Percentiles rank a stretch among this genome's conserved stretches.
Evolutionary conservation across 169 alveolate species (phyloP).

Genomic region (Plasmodium adleri): DNA sequence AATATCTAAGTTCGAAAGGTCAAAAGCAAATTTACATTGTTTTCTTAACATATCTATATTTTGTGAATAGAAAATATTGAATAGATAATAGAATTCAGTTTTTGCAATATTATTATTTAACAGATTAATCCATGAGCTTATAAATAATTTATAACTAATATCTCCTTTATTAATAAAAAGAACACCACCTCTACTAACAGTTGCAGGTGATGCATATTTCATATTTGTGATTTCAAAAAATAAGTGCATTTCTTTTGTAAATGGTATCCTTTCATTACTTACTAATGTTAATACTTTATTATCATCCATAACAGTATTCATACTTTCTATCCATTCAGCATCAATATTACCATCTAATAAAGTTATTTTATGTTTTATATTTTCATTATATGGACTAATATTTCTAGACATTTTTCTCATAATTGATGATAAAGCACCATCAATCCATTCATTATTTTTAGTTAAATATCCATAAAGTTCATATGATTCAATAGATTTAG

Average conservation of each 20-base stretch:
- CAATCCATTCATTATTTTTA: slow-evolving; percentile 97
- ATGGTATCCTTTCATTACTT: slow-evolving; percentile 96
- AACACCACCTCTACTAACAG: slow-evolving; percentile 98
- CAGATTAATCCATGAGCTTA: slow-evolving; percentile 94
- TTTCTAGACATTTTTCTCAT: slow-evolving; percentile 95
- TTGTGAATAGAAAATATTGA: slow-evolving; percentile 89
- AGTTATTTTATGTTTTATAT: slow-evolving; percentile 92
- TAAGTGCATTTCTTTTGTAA: slow-evolving; percentile 95
- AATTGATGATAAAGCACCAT: slow-evolving; percentile 96
- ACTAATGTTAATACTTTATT: slow-evolving; percentile 96
- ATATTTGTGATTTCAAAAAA: slow-evolving; percentile 95
- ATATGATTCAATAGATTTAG: slow-evolving; percentile 96
- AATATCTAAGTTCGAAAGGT: slow-evolving; percentile 91
- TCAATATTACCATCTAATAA: slow-evolving; percentile 98
- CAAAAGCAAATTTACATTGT: slow-evolving; percentile 88
- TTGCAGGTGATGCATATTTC: slow-evolving; percentile 98
- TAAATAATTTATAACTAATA: slow-evolving; percentile 94
- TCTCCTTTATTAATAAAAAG: slow-evolving; percentile 96
- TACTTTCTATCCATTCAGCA: slow-evolving; percentile 98
- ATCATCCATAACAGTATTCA: slow-evolving; percentile 98
- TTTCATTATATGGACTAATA: slow-evolving; percentile 90
- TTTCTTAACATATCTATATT: slow-evolving; percentile 80
- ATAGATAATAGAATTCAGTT: slow-evolving; percentile 90
- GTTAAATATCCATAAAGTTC: slow-evolving; percentile 95
- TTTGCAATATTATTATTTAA: slow-evolving; percentile 91